Evolutionary conservation across 1,284 basidiomycete genomes (phyloP).

Genomic region (Thelephora terrestris): DNA sequence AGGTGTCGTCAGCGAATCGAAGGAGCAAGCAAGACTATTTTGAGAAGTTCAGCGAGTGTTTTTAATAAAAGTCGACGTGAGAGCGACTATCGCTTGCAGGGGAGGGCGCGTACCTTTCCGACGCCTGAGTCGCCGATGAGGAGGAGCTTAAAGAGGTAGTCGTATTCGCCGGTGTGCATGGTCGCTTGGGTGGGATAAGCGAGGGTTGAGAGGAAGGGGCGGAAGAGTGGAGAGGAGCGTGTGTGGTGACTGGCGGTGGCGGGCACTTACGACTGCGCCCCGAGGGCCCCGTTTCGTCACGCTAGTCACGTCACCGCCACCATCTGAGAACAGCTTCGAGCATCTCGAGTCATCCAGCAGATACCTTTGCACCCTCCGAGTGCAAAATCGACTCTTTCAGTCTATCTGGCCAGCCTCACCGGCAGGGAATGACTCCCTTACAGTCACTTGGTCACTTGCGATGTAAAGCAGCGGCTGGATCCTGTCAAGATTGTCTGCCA

Average conservation of each 20-base stretch:
- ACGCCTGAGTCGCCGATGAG: conserved; percentile 94
- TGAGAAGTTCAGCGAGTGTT: conserved; percentile 2
- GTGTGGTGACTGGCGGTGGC: conserved; percentile 27
- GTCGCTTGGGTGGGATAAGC: conserved; percentile 17
- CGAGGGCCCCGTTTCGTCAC: conserved; percentile 3
- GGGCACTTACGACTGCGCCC: conserved; percentile 19
- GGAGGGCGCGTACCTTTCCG: conserved; percentile 62
- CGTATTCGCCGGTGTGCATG: conserved; percentile 91
- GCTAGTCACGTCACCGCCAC: neutral
- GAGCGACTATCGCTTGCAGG: neutral
- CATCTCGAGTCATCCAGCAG: too few species aligned
- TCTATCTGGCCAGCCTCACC: too few species aligned
- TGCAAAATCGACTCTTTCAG: too few species aligned
- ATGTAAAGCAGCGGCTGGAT: too few species aligned
- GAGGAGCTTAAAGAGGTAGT: conserved; percentile 96
- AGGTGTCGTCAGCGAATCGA: conserved; percentile 98
- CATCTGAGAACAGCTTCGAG: neutral
- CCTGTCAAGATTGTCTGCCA: too few species aligned
- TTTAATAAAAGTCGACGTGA: conserved; percentile 6
- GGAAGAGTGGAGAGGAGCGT: conserved; percentile 22
- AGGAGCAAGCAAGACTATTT: conserved; percentile 93
- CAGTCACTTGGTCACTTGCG: too few species aligned
- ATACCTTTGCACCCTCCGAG: too few species aligned
- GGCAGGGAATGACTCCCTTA: too few species aligned
- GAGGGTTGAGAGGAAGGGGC: conserved; percentile 17